Percentiles rank a stretch among this genome's conserved stretches.
Conservation (phyloP, 352 stramenopile species). For the Globisporangium spiculum region DNA sequence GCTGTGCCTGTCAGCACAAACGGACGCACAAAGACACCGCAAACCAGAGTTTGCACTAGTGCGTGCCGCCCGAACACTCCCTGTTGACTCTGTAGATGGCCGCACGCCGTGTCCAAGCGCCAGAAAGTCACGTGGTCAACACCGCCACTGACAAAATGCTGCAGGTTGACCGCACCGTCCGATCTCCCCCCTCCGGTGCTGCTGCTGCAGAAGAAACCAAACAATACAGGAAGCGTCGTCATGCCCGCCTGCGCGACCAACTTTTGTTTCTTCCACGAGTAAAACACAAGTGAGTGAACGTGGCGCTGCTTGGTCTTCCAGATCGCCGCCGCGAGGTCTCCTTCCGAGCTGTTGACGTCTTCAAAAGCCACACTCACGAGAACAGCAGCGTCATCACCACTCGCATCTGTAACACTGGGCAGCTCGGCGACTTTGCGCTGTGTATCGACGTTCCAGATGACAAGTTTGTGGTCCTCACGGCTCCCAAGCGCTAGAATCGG, state of each 20-base stretch:
- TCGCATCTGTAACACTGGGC: conserved; percentile 8
- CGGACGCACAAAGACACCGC: conserved; percentile 32
- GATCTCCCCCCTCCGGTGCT: not conserved
- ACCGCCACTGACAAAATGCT: conserved; percentile 59
- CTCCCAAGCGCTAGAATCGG: conserved; percentile 42
- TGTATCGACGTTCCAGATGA: conserved; percentile 30
- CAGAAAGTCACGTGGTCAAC: conserved; percentile 71
- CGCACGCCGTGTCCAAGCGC: conserved; percentile 43
- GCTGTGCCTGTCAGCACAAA: conserved; percentile 58
- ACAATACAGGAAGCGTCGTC: conserved; percentile 54
- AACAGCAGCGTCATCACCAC: conserved; percentile 3
- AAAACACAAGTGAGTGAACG: conserved; percentile 45
- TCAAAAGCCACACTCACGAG: conserved; percentile 31
- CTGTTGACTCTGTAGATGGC: conserved; percentile 47
- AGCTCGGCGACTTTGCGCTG: conserved; percentile 33
- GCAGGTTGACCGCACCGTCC: not conserved
- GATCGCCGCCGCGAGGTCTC: conserved; percentile 47
- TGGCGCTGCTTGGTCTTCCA: conserved; percentile 38
- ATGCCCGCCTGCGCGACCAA: conserved; percentile 36
- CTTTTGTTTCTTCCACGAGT: conserved; percentile 36
- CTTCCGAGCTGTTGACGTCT: conserved; percentile 20
- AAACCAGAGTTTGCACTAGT: conserved; percentile 45
- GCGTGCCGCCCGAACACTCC: conserved; percentile 68
- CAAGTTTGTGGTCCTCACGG: conserved; percentile 27
- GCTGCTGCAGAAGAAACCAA: conserved; percentile 41